These are phyloP conservation scores for Geotrichum aggregatum DNA, from an alignment of 1,139 yeast species.

Conservation along the genomic window DNA sequence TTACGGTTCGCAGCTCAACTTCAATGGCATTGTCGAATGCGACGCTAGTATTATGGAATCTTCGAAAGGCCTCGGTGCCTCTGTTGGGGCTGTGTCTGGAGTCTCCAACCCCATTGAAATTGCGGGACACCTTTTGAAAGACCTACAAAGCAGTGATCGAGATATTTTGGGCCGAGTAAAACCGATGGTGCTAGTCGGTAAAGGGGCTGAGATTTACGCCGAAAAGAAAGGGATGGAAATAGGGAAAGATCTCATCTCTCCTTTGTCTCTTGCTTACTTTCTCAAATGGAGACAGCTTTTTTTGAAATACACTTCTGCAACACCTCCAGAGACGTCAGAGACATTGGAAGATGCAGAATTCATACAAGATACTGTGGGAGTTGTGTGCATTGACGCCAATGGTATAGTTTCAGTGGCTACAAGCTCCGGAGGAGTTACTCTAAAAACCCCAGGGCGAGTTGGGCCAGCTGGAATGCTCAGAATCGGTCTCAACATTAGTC, in stretches of 20 bases:
- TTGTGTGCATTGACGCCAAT: constrained; percentile 34
- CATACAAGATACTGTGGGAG: constrained; percentile 40
- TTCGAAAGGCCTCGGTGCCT: constrained; percentile 25
- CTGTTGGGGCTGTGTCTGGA: constrained; percentile 37
- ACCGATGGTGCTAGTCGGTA: constrained; percentile 38
- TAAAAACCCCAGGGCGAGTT: constrained; percentile 40
- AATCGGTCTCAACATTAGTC: constrained; percentile 31
- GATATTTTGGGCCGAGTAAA: constrained; percentile 32
- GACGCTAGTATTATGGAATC: constrained; percentile 44
- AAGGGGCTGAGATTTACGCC: constrained; percentile 37
- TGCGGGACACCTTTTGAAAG: constrained; percentile 29
- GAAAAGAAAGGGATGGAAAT: constrained; percentile 22
- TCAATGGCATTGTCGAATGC: constrained; percentile 49
- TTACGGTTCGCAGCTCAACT: constrained; percentile 50
- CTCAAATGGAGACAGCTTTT: constrained; percentile 26
- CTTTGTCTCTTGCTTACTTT: constrained; percentile 23
- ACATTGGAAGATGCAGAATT: constrained; percentile 12
- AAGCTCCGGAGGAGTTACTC: constrained; percentile 42
- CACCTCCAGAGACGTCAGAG: neutral
- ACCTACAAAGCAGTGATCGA: constrained; percentile 22
- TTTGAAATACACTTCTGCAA: neutral
- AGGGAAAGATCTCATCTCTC: constrained; percentile 27
- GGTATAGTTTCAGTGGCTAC: constrained; percentile 35
- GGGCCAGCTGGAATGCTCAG: constrained; percentile 44
- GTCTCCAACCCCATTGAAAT: constrained; percentile 34